phyloP scores from a whole-genome alignment of 306 rosid species.

The Rosa persica region DNA sequence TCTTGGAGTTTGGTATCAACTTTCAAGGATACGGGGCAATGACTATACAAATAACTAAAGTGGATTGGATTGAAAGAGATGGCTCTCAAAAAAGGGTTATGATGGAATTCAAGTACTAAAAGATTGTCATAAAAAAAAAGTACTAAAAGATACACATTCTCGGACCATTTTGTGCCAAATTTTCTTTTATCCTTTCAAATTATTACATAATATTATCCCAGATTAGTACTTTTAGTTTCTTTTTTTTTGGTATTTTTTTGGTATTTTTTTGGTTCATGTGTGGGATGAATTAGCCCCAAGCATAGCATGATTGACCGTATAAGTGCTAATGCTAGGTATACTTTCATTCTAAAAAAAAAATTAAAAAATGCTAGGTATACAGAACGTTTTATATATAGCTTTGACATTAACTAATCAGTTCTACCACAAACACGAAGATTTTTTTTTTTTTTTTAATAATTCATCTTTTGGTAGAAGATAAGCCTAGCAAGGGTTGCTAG shows the following conservation, averaged over 20 bases:
- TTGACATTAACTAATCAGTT: not conserved
- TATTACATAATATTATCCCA: not conserved
- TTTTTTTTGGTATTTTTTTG: not conserved
- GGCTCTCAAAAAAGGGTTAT: slow-evolving; percentile 2
- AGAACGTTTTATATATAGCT: no score
- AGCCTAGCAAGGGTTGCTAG: not conserved
- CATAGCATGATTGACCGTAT: not conserved
- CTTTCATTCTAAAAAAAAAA: no score
- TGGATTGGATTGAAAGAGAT: slow-evolving; percentile 15
- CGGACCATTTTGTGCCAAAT: not conserved
- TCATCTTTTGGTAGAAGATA: not conserved
- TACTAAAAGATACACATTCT: not conserved
- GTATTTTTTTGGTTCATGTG: not conserved
- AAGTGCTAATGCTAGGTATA: no score
- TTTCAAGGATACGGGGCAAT: not conserved
- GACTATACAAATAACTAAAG: not conserved
- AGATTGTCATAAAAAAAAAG: not conserved
- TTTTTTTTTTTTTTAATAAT: no score
- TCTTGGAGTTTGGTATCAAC: slow-evolving; percentile 8
- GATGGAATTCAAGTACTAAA: not conserved
- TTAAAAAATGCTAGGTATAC: no score
- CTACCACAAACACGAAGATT: not conserved
- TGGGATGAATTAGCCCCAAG: not conserved
- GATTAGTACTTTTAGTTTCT: no score
- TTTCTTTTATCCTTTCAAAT: no score